Evolutionary conservation across 768 basidiomycete genomes (phyloP).

Genomic region (Auriculariales sp.): DNA sequence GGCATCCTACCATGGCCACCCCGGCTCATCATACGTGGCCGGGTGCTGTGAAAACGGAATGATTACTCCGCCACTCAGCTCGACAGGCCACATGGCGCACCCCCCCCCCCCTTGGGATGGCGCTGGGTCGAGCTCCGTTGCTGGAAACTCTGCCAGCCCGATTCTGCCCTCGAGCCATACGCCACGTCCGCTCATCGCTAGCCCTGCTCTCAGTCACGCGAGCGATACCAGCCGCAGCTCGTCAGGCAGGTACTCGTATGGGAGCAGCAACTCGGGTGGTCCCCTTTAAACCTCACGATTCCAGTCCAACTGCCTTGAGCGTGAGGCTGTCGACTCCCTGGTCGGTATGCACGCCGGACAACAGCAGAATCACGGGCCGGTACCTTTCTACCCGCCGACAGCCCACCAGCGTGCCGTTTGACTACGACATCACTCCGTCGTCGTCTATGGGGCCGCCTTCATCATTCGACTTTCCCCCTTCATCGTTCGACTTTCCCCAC

Average conservation of each 20-base stretch:
- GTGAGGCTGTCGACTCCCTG: neutral
- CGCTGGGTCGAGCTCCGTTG: neutral
- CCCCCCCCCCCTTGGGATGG: neutral
- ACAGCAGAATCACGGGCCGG: neutral
- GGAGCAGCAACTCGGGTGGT: neutral
- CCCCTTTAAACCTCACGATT: neutral
- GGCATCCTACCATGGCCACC: neutral
- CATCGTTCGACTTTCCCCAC: neutral
- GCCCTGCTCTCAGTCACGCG: neutral
- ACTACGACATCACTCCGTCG: neutral
- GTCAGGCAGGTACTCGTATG: neutral
- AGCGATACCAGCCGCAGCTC: neutral
- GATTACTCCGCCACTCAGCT: neutral
- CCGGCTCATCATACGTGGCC: too few relatives aligned
- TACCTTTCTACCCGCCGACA: neutral
- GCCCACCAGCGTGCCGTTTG: neutral
- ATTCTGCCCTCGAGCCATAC: neutral
- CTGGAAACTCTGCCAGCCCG: neutral
- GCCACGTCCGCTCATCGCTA: too few relatives aligned
- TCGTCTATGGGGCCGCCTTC: too few relatives aligned
- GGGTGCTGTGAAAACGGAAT: too few relatives aligned
- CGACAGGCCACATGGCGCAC: neutral
- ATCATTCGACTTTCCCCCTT: too few relatives aligned
- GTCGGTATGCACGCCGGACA: neutral
- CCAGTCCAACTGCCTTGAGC: neutral